Conservation (phyloP, 805 yeast species). For the Saccharomyces kudriavzevii region DNA sequence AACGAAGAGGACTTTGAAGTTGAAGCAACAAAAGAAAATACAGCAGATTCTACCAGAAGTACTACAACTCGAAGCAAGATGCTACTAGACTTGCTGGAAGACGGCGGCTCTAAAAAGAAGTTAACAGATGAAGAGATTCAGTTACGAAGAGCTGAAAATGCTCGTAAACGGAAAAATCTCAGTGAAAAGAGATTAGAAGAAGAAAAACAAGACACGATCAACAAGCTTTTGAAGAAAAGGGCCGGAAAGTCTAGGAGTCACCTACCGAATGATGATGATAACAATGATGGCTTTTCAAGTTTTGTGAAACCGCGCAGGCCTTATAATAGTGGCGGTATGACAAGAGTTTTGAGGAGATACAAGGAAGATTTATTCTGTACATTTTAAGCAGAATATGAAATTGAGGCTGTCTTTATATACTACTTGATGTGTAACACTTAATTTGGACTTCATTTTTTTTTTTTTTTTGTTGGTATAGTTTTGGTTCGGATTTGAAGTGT, state of each 20-base stretch:
- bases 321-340: slow-evolving; percentile 23
- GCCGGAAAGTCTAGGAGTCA: slow-evolving; percentile 58
- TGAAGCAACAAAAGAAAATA: slow-evolving; percentile 12
- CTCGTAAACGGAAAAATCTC: slow-evolving; percentile 79
- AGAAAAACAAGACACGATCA: slow-evolving; percentile 86
- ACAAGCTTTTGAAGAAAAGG: slow-evolving; percentile 74
- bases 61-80: slow-evolving; percentile 16
- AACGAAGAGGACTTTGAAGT: slow-evolving; percentile 17
- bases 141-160: slow-evolving; percentile 74
- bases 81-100: slow-evolving; percentile 14
- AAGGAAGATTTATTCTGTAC: slow-evolving; percentile 16
- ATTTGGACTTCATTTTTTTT: not conserved
- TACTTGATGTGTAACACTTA: not conserved
- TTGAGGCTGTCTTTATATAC: not conserved
- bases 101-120: slow-evolving; percentile 35
- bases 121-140: slow-evolving; percentile 81
- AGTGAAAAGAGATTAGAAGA: slow-evolving; percentile 78
- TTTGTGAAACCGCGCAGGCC: slow-evolving; percentile 27
- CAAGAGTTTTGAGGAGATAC: slow-evolving; percentile 14
- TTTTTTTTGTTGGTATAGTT: not conserved
- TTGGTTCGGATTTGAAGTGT: not conserved
- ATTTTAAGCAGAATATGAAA: not conserved
- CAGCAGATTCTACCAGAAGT: slow-evolving; percentile 16
- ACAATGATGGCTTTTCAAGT: slow-evolving; percentile 8
- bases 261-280: slow-evolving; percentile 14